Percentiles rank a stretch among this genome's conserved stretches.
These are phyloP conservation scores for Penicillium cosmopolitanum DNA, from an alignment of 495 filamentous ascomycete species.

Conservation along the genomic window DNA sequence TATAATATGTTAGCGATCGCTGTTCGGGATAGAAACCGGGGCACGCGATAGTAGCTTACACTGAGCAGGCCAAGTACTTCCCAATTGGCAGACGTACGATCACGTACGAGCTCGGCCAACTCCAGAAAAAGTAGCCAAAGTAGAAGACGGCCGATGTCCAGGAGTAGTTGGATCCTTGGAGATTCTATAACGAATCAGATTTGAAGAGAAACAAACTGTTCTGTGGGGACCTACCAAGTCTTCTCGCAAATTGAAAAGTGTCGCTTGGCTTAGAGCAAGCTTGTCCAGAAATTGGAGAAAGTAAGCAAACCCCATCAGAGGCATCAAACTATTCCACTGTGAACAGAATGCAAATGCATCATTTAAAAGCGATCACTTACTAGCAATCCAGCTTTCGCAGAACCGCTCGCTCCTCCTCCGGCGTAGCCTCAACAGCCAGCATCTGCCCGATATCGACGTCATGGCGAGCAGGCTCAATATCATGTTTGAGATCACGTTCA, in stretches of 20 bases:
- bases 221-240: constrained; percentile 33
- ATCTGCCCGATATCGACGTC: constrained; percentile 36
- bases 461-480: constrained; percentile 12
- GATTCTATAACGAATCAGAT: constrained; percentile 22
- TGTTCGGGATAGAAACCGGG: not conserved
- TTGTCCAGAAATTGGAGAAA: constrained; percentile 60
- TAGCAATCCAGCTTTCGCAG: constrained; percentile 36
- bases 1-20: constrained; percentile 7
- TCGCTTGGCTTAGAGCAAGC: constrained; percentile 54
- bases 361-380: constrained; percentile 18
- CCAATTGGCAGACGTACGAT: constrained; percentile 60
- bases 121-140: constrained; percentile 55
- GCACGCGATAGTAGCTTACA: constrained; percentile 22
- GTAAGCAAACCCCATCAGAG: constrained; percentile 37
- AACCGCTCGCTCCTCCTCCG: constrained; percentile 33
- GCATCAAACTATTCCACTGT: constrained; percentile 41
- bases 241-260: constrained; percentile 48
- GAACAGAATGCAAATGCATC: not conserved
- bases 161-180: constrained; percentile 48
- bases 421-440: constrained; percentile 31
- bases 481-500: constrained; percentile 16
- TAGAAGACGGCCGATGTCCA: constrained; percentile 56
- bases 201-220: not conserved
- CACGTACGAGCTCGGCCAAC: constrained; percentile 56
- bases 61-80: constrained; percentile 48